These are phyloP conservation scores for Ustilaginoidea virens DNA, from an alignment of 2,329 filamentous ascomycete genomes.

Conservation along the genomic window DNA sequence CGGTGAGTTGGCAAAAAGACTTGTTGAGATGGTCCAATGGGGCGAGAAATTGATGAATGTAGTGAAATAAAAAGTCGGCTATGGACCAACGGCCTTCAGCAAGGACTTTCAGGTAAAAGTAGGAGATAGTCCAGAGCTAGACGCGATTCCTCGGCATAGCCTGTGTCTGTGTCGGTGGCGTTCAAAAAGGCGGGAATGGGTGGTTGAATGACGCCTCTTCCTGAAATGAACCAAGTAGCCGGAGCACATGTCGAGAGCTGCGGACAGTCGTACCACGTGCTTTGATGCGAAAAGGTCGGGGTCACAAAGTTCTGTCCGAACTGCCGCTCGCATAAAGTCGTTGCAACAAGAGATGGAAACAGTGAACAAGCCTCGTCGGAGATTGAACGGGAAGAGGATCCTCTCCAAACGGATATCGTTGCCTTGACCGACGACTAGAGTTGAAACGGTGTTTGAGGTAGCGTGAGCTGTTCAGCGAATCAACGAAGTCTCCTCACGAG, in stretches of 20 bases:
- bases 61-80: no score
- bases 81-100: no score
- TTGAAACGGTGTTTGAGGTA: slow-evolving; percentile 5
- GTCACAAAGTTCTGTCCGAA: no score
- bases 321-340: no score
- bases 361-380: slow-evolving; percentile 25
- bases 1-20: no score
- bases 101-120: slow-evolving; percentile 34
- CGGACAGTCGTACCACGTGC: slow-evolving; percentile 14
- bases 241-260: slow-evolving; percentile 37
- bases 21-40: no score
- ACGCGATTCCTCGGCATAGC: slow-evolving; percentile 29
- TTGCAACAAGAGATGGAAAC: slow-evolving; percentile 21
- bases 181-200: no score
- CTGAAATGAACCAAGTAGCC: slow-evolving; percentile 37
- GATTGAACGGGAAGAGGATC: slow-evolving; percentile 7
- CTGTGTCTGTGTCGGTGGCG: slow-evolving; percentile 21
- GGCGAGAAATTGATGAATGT: no score
- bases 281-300: slow-evolving; percentile 34
- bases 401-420: slow-evolving; percentile 14
- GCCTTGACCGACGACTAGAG: slow-evolving; percentile 1
- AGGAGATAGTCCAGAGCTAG: slow-evolving; percentile 31
- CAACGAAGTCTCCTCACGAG: slow-evolving; percentile 15
- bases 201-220: slow-evolving; percentile 29
- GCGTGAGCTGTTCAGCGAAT: slow-evolving; percentile 7